These are phyloP conservation scores for Alopecurus myosuroides DNA, from an alignment of 176 grass and related monocot genomes.

Conservation along the genomic window DNA sequence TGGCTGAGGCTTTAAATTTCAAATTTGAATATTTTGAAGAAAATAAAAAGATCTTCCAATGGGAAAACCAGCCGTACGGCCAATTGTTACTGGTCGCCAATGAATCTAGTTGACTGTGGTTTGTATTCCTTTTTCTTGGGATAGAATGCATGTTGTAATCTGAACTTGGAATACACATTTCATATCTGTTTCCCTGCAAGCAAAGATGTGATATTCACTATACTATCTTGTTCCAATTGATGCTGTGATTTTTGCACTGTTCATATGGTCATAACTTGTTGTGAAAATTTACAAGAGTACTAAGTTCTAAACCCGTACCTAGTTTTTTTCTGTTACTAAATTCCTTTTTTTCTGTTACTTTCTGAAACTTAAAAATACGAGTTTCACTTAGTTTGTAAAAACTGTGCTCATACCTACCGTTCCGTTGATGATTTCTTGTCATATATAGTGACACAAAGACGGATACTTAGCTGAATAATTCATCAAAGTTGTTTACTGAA, in stretches of 20 bases:
- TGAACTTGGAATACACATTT: too few species aligned
- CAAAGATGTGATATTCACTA: too few species aligned
- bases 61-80: background rate
- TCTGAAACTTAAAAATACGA: background rate
- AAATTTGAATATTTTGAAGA: background rate
- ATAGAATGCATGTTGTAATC: background rate
- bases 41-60: background rate
- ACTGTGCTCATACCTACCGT: background rate
- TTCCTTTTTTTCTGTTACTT: background rate
- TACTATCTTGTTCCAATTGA: too few species aligned
- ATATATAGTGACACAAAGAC: background rate
- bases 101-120: background rate
- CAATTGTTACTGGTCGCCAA: background rate
- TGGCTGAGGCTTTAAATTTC: background rate
- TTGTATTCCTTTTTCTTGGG: background rate
- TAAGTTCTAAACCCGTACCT: background rate
- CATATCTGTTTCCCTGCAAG: too few species aligned
- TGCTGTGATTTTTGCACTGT: too few species aligned
- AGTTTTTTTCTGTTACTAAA: too few species aligned
- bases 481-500: background rate
- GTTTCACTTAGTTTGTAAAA: background rate
- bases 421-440: background rate
- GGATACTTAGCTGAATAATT: background rate
- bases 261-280: too few species aligned
- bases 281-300: too few species aligned